Evolutionary conservation across 106 monocot species (phyloP).

Genomic region (Platanthera guangdongensis): DNA sequence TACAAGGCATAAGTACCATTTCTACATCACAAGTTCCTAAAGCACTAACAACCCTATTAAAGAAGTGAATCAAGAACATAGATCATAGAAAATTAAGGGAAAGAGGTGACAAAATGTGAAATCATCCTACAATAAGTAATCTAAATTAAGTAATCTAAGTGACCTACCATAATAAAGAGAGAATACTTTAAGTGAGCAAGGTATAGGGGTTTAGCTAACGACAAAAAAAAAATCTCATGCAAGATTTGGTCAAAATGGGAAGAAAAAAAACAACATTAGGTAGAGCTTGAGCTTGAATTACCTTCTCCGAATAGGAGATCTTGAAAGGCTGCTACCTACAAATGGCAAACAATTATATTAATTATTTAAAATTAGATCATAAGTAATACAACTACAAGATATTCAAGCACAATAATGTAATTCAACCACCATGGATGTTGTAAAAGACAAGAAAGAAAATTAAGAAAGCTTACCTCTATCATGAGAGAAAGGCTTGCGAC

Average conservation of each 20-base stretch:
- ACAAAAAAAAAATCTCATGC: neutral
- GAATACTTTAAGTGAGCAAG: neutral
- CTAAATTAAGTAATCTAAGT: neutral
- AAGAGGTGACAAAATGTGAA: neutral
- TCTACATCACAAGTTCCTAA: neutral
- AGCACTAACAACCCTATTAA: neutral
- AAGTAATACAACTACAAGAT: neutral
- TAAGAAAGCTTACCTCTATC: constrained; percentile 45
- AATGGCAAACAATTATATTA: neutral
- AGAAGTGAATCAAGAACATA: neutral
- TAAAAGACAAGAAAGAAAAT: neutral
- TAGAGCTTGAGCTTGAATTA: constrained; percentile 11
- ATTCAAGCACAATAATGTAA: neutral
- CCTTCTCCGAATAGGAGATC: constrained; percentile 54
- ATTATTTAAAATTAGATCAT: neutral
- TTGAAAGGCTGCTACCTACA: constrained; percentile 61
- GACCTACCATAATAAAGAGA: neutral
- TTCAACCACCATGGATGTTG: neutral
- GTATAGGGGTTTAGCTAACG: neutral
- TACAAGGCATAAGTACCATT: neutral
- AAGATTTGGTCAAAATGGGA: neutral
- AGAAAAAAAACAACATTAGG: neutral
- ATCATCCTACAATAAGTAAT: neutral
- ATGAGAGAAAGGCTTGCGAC: constrained; percentile 35
- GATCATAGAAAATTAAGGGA: neutral